Evolutionary conservation across 1,284 basidiomycete species (phyloP).

Genomic region (Irpex sp.): DNA sequence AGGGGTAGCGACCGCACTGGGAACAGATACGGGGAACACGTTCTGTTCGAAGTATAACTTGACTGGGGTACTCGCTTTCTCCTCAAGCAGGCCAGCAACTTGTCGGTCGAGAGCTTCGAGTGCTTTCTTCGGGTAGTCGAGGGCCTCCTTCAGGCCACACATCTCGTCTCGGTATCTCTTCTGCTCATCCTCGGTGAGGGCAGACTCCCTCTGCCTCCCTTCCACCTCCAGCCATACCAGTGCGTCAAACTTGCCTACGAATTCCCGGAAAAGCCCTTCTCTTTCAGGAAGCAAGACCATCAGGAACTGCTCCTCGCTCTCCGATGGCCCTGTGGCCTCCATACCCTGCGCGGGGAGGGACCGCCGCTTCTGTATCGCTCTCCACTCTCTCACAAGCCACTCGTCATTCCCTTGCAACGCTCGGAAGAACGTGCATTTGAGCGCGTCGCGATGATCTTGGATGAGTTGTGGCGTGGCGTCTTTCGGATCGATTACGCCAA

Average conservation of each 20-base stretch:
- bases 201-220: background rate
- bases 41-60: background rate
- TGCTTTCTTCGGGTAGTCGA: background rate
- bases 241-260: constrained; percentile 7
- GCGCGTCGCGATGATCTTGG: background rate
- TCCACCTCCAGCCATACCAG: constrained; percentile 9
- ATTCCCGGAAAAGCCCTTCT: constrained; percentile 3
- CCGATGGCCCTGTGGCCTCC: background rate
- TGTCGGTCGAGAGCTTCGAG: background rate
- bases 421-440: background rate
- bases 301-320: constrained; percentile 3
- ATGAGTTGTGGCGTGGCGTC: background rate
- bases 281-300: constrained; percentile 5
- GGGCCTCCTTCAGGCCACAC: background rate
- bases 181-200: constrained; percentile 1
- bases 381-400: background rate
- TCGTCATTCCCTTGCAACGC: constrained; percentile 5
- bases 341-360: background rate
- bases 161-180: constrained; percentile 1
- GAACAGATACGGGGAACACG: background rate
- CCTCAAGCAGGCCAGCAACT: background rate
- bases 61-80: background rate
- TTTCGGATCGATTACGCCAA: background rate
- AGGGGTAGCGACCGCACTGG: background rate
- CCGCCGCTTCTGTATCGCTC: background rate